Percentiles rank a stretch among this genome's conserved stretches.
Conservation (phyloP, 2,329 filamentous ascomycete genomes). For the Botrytis porri region DNA sequence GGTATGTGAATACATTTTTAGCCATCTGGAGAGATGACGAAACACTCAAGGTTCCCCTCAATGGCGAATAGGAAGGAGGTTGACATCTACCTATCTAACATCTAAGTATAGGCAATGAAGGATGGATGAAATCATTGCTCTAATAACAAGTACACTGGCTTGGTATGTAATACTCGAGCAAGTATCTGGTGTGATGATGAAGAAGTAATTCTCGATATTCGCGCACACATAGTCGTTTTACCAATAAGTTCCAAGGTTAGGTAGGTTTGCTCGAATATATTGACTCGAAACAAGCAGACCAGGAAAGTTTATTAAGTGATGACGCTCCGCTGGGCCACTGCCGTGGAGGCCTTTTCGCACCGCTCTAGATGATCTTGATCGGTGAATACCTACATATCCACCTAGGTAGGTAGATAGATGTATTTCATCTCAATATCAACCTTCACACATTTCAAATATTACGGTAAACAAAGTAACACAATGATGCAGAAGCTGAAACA, state of each 20-base stretch:
- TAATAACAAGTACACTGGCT: not conserved
- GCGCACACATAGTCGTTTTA: not conserved
- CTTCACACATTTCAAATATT: not conserved
- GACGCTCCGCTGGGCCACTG: not conserved
- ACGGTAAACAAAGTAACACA: slow-evolving; percentile 2
- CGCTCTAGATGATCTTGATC: not conserved
- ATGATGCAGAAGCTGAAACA: not conserved
- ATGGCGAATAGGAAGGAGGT: not conserved
- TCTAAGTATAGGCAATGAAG: not conserved
- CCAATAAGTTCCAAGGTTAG: too few species aligned
- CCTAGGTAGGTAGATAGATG: not conserved
- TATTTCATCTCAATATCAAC: not conserved
- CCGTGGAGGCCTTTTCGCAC: not conserved
- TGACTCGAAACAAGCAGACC: not conserved
- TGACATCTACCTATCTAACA: not conserved
- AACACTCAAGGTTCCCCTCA: not conserved
- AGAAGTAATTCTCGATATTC: not conserved
- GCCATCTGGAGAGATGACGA: not conserved
- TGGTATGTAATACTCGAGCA: not conserved
- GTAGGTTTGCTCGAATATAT: not conserved
- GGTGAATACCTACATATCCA: not conserved
- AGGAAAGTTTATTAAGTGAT: not conserved
- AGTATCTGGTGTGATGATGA: not conserved
- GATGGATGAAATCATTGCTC: not conserved
- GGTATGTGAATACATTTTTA: not conserved